A percentile compares a stretch with the other conserved stretches of the same genome.
These are phyloP conservation scores for Trypanosoma boissoni DNA, from an alignment of 208 protist genomes.

Conservation along the genomic window DNA sequence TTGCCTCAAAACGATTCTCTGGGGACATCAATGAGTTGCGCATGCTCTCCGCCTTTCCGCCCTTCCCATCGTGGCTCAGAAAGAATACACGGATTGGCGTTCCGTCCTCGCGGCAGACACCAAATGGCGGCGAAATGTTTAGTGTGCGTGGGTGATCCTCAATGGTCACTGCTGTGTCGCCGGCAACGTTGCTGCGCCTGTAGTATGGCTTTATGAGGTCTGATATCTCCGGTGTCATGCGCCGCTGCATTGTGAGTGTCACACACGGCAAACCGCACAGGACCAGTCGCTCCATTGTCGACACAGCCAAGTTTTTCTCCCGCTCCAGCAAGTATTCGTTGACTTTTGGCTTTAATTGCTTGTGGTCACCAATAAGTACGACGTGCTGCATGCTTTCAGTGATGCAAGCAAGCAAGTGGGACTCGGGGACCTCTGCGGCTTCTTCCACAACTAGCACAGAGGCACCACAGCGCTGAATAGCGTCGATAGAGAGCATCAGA, in stretches of 20 bases:
- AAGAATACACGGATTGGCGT: constrained; percentile 2
- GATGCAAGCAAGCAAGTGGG: constrained; percentile 34
- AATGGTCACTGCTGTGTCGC: constrained; percentile 18
- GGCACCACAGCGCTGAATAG: constrained; percentile 19
- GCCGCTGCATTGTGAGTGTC: constrained; percentile 37
- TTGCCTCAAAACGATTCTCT: constrained; percentile 11
- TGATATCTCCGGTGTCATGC: constrained; percentile 36
- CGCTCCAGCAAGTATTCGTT: constrained; percentile 24
- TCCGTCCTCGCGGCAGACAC: neutral
- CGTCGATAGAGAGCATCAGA: constrained; percentile 20
- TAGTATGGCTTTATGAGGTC: constrained; percentile 34
- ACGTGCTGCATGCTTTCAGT: constrained; percentile 29
- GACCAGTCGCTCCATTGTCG: constrained; percentile 38
- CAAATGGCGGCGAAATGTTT: constrained; percentile 1
- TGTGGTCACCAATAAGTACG: constrained; percentile 45
- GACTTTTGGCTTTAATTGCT: constrained; percentile 38
- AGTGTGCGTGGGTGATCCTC: constrained; percentile 22
- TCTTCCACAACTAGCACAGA: constrained; percentile 65
- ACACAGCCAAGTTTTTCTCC: constrained; percentile 27
- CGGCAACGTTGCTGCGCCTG: neutral
- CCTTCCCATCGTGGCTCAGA: neutral
- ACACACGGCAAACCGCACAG: constrained; percentile 26
- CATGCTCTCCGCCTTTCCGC: neutral
- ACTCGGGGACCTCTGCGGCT: constrained; percentile 52
- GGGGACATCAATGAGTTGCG: neutral